These are phyloP conservation scores for Lichtheimia ornata DNA, from an alignment of 371 early-diverging fungal species.

Conservation along the genomic window DNA sequence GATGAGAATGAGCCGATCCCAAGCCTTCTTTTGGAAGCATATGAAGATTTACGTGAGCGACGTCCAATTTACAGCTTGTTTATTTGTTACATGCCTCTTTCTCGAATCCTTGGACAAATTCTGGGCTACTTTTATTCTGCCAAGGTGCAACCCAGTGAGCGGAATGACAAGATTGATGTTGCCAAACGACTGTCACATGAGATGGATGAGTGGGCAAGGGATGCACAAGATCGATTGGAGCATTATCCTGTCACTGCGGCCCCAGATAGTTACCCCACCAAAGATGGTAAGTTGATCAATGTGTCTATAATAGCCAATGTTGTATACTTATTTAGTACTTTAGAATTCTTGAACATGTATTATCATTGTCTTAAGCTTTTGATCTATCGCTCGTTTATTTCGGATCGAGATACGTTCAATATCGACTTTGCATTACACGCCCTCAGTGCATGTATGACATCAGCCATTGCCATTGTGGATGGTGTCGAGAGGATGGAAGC, in stretches of 20 bases:
- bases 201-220: slow-evolving; percentile 2
- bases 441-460: slow-evolving; percentile 30
- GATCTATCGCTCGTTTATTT: slow-evolving; percentile 23
- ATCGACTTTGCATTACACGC: slow-evolving; percentile 32
- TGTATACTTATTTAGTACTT: not conserved
- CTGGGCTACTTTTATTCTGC: slow-evolving; percentile 35
- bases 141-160: slow-evolving; percentile 18
- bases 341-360: slow-evolving; percentile 1
- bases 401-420: slow-evolving; percentile 11
- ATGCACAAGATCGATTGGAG: not conserved
- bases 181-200: slow-evolving; percentile 8
- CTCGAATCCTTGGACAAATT: slow-evolving; percentile 37
- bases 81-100: slow-evolving; percentile 27
- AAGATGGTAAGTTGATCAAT: not conserved
- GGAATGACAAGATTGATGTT: slow-evolving; percentile 2
- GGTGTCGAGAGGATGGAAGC: slow-evolving; percentile 22
- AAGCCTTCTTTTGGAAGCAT: slow-evolving; percentile 24
- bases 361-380: slow-evolving; percentile 17
- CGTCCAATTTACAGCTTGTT: slow-evolving; percentile 26
- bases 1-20: slow-evolving; percentile 9
- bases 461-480: slow-evolving; percentile 29
- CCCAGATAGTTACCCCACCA: not conserved
- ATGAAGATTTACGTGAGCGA: slow-evolving; percentile 13
- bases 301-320: not conserved
- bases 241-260: not conserved